A percentile compares a stretch with the other conserved stretches of the same genome.
These are phyloP conservation scores for Nemania diffusa DNA, from an alignment of 2,329 filamentous ascomycete species.

Conservation along the genomic window DNA sequence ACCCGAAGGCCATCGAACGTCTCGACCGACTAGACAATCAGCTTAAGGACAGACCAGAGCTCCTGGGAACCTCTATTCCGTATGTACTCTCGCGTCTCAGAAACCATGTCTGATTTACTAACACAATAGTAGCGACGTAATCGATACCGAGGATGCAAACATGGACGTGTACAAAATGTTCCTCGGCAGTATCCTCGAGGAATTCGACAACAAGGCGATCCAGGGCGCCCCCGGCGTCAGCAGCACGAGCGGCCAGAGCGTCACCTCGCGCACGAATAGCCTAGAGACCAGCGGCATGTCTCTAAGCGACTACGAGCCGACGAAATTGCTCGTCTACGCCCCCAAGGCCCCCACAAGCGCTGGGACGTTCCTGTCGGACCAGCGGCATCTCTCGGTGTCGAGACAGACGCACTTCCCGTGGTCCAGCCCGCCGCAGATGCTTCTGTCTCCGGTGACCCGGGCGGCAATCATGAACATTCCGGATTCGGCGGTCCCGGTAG, in stretches of 20 bases:
- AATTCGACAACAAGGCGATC: slow-evolving; percentile 30
- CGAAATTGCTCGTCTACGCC: background rate
- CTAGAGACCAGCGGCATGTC: slow-evolving; percentile 3
- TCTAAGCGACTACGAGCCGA: slow-evolving; percentile 7
- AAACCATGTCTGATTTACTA: background rate
- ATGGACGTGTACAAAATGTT: slow-evolving; percentile 50
- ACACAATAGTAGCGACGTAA: slow-evolving; percentile 39
- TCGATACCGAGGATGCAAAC: slow-evolving; percentile 43
- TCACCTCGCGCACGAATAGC: slow-evolving; percentile 7
- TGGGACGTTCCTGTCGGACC: background rate
- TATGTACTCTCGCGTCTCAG: slow-evolving; percentile 19
- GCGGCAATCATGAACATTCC: background rate
- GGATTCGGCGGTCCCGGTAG: background rate
- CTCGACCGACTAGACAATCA: slow-evolving; percentile 37
- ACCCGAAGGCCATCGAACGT: slow-evolving; percentile 35
- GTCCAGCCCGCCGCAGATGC: background rate
- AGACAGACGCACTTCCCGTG: background rate
- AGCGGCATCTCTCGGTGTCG: background rate
- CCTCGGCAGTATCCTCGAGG: slow-evolving; percentile 40
- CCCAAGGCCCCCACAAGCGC: background rate
- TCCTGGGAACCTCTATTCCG: slow-evolving; percentile 25
- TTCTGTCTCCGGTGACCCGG: slow-evolving; percentile 2
- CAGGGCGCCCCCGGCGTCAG: slow-evolving; percentile 21
- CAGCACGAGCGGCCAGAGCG: slow-evolving; percentile 20
- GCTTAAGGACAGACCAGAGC: slow-evolving; percentile 27